Evolutionary conservation across 495 filamentous ascomycete species (phyloP), one percentile per base, ranked within the genome.

Genomic region (Neurospora sp.): DNA sequence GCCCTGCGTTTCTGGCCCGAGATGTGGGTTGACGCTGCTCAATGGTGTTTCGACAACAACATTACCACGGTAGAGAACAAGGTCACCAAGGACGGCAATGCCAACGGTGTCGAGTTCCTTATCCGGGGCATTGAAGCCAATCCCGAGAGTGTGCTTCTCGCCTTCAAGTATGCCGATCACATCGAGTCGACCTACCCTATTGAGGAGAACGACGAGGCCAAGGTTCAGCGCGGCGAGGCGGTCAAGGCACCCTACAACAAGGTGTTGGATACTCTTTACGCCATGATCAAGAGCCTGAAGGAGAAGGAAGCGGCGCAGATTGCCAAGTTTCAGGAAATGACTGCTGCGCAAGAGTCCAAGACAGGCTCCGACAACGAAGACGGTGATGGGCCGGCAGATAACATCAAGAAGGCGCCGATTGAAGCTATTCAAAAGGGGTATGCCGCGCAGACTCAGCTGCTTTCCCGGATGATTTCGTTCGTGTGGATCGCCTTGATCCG

Each of bases 401-500:
- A 83, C 7, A 82, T 85, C 5, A 90, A 89, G 77, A 87, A 89
- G 31, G 82, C 85, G 3, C 90, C 93, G 77, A 90, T 95, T 44
- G 87, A 92, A 72, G 88, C 89, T 11, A 87, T 97, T 16, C 89
- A 91, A 73, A 88, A 92, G 70, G 89, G 90, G 1, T 91, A 90
- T 76, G 87, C 87, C 7, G 88, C 88, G 5, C 93, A 97, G 76
- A 90, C 90, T 37, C 87, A 90, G 23, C 82, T 92, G 10, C 83
- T 98, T 18, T 92, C 90, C 18, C 91, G 90, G 74, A 92, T 91
- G 0, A 88, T 98, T 69, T 94, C 96, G 0, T 95, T 93, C 78
- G 91, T 91, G 20, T 99, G 96, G 96, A 95, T 99, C 78, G 93
- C 93, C 38, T 85, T 97, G 44, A 96, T 97, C 86, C 91, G 96